Percentiles rank a stretch among this genome's conserved stretches.
Evolutionary conservation across 495 filamentous ascomycete species (phyloP).

Genomic region (Penicillium argentinense): DNA sequence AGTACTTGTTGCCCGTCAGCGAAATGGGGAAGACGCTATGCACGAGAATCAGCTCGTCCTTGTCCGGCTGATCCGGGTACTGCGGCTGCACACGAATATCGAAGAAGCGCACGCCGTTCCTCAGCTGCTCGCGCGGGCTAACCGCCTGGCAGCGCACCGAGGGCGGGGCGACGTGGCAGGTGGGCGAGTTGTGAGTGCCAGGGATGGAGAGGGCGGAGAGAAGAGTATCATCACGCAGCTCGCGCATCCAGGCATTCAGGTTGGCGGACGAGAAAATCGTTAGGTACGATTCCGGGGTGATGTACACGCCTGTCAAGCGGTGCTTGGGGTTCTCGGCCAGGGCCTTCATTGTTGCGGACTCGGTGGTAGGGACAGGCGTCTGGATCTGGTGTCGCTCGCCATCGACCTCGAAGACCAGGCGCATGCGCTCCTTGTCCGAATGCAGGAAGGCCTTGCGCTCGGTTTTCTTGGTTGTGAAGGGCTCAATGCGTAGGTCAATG

Average conservation of each 20-base stretch:
- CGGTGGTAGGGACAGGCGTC: conserved; percentile 52
- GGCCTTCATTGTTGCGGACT: conserved; percentile 56
- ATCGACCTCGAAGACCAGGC: conserved; percentile 61
- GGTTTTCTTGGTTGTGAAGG: conserved; percentile 58
- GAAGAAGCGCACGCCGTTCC: conserved; percentile 92
- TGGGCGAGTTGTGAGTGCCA: conserved; percentile 93
- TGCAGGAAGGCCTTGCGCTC: conserved; percentile 48
- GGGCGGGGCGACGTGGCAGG: conserved; percentile 77
- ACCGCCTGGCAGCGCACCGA: conserved; percentile 94
- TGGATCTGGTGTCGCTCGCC: conserved; percentile 63
- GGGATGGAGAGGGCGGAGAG: conserved; percentile 86
- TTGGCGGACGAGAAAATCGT: conserved; percentile 72
- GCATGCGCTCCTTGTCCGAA: conserved; percentile 53
- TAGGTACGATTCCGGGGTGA: conserved; percentile 63
- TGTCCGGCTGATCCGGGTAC: conserved; percentile 51
- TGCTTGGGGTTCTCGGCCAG: conserved; percentile 54
- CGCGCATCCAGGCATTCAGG: conserved; percentile 77
- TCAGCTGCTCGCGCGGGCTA: conserved; percentile 69
- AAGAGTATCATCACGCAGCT: conserved; percentile 63
- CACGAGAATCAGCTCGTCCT: conserved; percentile 63
- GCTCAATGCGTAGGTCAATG: conserved; percentile 54
- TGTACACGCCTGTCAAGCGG: conserved; percentile 72
- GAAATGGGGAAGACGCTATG: conserved; percentile 80
- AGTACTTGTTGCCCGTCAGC: conserved; percentile 69
- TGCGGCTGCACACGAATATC: conserved; percentile 79